These are phyloP conservation scores for Dissophora globulifera DNA, from an alignment of 192 early-diverging fungal genomes.

Conservation along the genomic window DNA sequence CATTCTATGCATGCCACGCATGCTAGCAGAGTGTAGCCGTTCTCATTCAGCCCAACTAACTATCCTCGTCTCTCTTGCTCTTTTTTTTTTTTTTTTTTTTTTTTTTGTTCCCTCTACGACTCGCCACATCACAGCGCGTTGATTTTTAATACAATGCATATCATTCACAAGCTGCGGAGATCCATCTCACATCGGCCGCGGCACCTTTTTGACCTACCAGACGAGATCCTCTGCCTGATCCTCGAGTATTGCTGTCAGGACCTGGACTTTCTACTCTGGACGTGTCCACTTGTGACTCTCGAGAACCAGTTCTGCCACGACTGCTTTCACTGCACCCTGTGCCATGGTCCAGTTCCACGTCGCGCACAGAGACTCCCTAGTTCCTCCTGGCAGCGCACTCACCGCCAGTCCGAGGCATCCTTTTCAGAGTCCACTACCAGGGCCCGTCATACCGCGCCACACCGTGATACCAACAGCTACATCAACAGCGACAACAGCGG, in stretches of 20 bases:
- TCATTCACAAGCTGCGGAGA: conserved; percentile 25
- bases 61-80: neutral
- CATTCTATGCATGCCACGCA: no score
- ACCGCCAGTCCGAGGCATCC: no score
- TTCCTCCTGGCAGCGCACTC: no score
- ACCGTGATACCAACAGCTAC: no score
- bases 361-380: neutral
- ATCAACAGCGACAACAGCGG: neutral
- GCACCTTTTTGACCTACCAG: conserved; percentile 34
- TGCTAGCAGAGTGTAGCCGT: no score
- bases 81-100: neutral
- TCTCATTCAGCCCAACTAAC: neutral
- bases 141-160: conserved; percentile 8
- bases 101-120: neutral
- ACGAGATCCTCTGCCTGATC: conserved; percentile 38
- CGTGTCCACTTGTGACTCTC: conserved; percentile 26
- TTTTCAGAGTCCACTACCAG: no score
- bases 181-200: conserved; percentile 40
- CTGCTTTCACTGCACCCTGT: conserved; percentile 42
- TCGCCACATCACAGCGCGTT: no score
- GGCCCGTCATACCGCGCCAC: no score
- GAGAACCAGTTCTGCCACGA: conserved; percentile 48
- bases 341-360: conserved; percentile 19
- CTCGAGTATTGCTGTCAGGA: conserved; percentile 45
- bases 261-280: conserved; percentile 47